These are phyloP conservation scores for Fraxinus velutina DNA, from an alignment of 305 asterid genomes.

Conservation along the genomic window DNA sequence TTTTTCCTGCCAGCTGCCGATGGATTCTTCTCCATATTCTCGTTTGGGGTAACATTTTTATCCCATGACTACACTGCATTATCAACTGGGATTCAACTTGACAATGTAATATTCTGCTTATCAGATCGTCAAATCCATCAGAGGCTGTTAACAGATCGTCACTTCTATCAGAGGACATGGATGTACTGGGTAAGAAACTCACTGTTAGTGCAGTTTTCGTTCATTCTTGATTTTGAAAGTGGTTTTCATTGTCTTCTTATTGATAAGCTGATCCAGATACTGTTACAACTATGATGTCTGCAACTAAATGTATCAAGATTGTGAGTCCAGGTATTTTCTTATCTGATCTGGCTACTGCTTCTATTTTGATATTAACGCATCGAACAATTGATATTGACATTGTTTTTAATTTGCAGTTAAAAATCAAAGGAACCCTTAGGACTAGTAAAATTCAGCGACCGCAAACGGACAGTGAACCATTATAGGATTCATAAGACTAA, in stretches of 20 bases:
- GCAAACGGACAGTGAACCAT: conserved; percentile 18
- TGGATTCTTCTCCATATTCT: conserved; percentile 68
- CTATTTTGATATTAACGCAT: neutral
- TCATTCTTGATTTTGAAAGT: too few relatives aligned
- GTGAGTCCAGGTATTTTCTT: too few relatives aligned
- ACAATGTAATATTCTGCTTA: neutral
- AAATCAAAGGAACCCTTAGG: conserved; percentile 23
- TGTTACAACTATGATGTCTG: too few relatives aligned
- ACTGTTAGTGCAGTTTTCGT: neutral
- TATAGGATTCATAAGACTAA: neutral
- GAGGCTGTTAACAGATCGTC: conserved; percentile 23
- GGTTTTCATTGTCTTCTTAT: too few relatives aligned
- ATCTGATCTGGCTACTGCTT: neutral
- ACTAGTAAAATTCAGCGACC: conserved; percentile 21
- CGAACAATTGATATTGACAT: conserved; percentile 8
- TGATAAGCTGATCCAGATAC: too few relatives aligned
- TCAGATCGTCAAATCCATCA: conserved; percentile 55
- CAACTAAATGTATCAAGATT: too few relatives aligned
- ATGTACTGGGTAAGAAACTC: conserved; percentile 47
- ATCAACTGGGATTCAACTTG: neutral
- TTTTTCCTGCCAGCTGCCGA: conserved; percentile 36
- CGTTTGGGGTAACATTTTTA: conserved; percentile 48
- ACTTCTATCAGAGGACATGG: conserved; percentile 26
- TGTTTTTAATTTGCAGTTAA: conserved; percentile 39
- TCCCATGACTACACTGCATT: neutral